A percentile compares a stretch with the other conserved stretches of the same genome.
These are phyloP conservation scores for Coemansia erecta DNA, from an alignment of 192 early-diverging fungal genomes.

Conservation along the genomic window DNA sequence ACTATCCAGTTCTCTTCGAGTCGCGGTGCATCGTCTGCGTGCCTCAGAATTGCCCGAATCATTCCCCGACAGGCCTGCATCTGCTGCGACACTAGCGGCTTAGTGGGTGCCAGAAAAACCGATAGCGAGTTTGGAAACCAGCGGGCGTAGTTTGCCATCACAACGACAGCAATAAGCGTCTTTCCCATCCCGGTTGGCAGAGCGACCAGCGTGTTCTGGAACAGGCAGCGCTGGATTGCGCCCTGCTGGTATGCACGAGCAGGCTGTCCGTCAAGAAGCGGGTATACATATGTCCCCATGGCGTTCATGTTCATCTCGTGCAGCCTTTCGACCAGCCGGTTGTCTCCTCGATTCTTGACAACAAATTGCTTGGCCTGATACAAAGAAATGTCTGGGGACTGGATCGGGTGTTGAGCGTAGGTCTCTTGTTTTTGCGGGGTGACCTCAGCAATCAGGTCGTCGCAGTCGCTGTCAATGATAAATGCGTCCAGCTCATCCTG, in stretches of 20 bases:
- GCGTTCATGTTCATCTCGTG: conserved; percentile 34
- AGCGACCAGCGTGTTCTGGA: conserved; percentile 83
- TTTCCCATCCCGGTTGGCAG: conserved; percentile 88
- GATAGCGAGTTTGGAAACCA: conserved; percentile 89
- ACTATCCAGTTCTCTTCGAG: conserved; percentile 25
- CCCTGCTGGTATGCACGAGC: conserved; percentile 86
- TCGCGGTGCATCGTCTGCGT: conserved; percentile 38
- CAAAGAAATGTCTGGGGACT: background rate
- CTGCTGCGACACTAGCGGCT: conserved; percentile 88
- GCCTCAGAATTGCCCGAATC: conserved; percentile 73
- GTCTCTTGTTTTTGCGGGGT: background rate
- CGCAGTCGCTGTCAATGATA: conserved; percentile 26
- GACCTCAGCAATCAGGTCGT: conserved; percentile 14
- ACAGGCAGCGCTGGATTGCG: conserved; percentile 72
- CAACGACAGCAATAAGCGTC: conserved; percentile 92
- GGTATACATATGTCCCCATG: conserved; percentile 45
- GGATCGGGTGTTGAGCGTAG: too few relatives aligned
- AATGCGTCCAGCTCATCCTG: conserved; percentile 18
- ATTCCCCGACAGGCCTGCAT: conserved; percentile 78
- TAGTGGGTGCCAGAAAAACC: conserved; percentile 90
- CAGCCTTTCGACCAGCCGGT: conserved; percentile 30
- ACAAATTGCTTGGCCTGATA: conserved; percentile 25
- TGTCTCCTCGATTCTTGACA: conserved; percentile 38
- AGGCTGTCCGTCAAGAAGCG: conserved; percentile 41
- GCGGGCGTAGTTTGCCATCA: conserved; percentile 85